Conservation (phyloP, 2,329 filamentous ascomycete species). For the Monilinia fructigena region DNA sequence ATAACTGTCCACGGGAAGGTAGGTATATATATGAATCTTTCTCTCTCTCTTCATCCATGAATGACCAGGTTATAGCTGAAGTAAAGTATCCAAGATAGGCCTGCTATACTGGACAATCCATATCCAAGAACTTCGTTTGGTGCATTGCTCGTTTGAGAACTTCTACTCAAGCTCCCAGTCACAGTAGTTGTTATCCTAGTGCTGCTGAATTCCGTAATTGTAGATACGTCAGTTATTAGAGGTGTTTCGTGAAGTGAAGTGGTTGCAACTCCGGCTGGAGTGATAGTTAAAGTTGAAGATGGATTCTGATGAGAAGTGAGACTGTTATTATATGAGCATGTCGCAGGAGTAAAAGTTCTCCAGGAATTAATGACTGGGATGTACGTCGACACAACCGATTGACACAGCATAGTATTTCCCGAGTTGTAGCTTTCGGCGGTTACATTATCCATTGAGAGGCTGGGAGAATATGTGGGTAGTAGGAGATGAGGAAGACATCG, state of each 20-base stretch:
- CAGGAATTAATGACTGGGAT: conserved; percentile 14
- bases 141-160: conserved; percentile 15
- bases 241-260: neutral
- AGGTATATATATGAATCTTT: neutral
- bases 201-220: conserved; percentile 18
- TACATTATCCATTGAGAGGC: neutral
- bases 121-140: neutral
- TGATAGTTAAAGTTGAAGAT: neutral
- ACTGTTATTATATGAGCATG: conserved; percentile 6
- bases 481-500: neutral
- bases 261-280: neutral
- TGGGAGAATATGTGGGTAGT: neutral
- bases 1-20: too few relatives aligned
- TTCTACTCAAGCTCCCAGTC: conserved; percentile 11
- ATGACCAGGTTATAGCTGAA: conserved; percentile 10
- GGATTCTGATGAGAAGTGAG: neutral
- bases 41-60: neutral
- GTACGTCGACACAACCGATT: conserved; percentile 16
- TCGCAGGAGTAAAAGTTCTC: conserved; percentile 19
- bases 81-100: conserved; percentile 19
- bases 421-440: neutral
- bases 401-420: conserved; percentile 19
- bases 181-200: conserved; percentile 18
- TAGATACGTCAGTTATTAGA: conserved; percentile 9
- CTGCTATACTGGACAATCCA: neutral